phyloP scores from a whole-genome alignment of 352 stramenopile species.

The Phytophthora macrochlamydospora region DNA sequence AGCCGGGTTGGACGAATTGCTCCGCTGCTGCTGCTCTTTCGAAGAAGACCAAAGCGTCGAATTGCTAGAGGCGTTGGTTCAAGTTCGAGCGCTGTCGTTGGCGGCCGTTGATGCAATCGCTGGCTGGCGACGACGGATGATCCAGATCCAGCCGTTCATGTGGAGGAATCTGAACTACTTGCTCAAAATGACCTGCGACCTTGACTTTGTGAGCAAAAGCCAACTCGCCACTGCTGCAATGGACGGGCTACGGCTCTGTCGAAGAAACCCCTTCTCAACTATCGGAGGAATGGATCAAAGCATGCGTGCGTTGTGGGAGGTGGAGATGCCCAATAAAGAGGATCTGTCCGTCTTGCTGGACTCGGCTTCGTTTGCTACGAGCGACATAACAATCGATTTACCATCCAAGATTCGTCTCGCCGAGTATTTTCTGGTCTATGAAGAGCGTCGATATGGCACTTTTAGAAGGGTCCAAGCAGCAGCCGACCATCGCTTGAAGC shows the following conservation, averaged over 20 bases:
- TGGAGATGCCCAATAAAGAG: constrained; percentile 58
- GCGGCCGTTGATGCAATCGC: constrained; percentile 62
- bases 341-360: constrained; percentile 66
- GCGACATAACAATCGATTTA: constrained; percentile 39
- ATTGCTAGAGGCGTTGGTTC: constrained; percentile 54
- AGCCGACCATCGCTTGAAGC: constrained; percentile 54
- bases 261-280: constrained; percentile 76
- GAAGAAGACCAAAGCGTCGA: constrained; percentile 46
- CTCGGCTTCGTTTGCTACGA: constrained; percentile 47
- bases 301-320: constrained; percentile 56
- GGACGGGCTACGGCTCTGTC: constrained; percentile 55
- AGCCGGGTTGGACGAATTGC: constrained; percentile 52
- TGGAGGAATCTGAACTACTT: constrained; percentile 75
- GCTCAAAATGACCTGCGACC: constrained; percentile 66
- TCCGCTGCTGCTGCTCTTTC: constrained; percentile 58
- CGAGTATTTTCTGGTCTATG: constrained; percentile 63
- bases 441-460: constrained; percentile 55
- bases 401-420: constrained; percentile 57
- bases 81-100: constrained; percentile 53
- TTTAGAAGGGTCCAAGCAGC: constrained; percentile 37
- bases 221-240: constrained; percentile 54
- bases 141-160: constrained; percentile 58
- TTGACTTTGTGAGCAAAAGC: constrained; percentile 81
- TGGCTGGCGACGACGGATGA: constrained; percentile 65
- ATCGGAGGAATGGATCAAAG: constrained; percentile 71